Evolutionary conservation across 2,329 filamentous ascomycete species (phyloP), one percentile per base, ranked within the genome.

Genomic region (Thielaviopsis punctulata): DNA sequence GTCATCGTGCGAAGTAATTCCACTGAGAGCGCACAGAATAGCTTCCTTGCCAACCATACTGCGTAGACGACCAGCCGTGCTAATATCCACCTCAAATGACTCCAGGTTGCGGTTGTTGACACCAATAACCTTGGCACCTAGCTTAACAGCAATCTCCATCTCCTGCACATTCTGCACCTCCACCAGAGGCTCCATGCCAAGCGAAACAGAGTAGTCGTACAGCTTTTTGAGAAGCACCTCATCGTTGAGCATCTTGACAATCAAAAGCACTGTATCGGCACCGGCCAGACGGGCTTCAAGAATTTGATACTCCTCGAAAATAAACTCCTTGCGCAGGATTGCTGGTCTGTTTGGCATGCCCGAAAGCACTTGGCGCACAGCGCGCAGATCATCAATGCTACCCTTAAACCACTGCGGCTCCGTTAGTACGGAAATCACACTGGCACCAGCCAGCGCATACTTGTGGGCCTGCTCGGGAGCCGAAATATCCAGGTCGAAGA

Each of bases 341-440:
- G 90, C 93, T 2, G 92, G 93, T 50, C 92, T 77, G 63, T 95
- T 93, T 1, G 86, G 82, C 82, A 98, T 88, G 12, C 84, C 83
- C 60, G 88, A 79, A n/a, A 98, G 70, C 48, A 86, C 88, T 65
- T 90, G 85, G 45, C 92, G 80, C 25, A 96, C 92, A 30, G 83
- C 80, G 55, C 85, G 79, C 51, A 98, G 70, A 63, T 98, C 92
- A 54, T 98, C 90, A 56, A 98, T 89, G 66, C 84, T 94, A 47
- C 92, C 92, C 69, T 95, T 96, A 73, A 98, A 98, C 92, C 92
- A 98, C 62, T 96, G 85, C 0, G 93, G 92, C 67, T 98, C 92
- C 0, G 92, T 98, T 46, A 98, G 76, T n/a, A 98, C 92, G 1
- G 92, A 96, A 58, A 98, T 98, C 39, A 94, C 87, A 63, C 90